Conservation (phyloP, 2,329 filamentous ascomycete species). For the Emericellopsis cladophorae region DNA sequence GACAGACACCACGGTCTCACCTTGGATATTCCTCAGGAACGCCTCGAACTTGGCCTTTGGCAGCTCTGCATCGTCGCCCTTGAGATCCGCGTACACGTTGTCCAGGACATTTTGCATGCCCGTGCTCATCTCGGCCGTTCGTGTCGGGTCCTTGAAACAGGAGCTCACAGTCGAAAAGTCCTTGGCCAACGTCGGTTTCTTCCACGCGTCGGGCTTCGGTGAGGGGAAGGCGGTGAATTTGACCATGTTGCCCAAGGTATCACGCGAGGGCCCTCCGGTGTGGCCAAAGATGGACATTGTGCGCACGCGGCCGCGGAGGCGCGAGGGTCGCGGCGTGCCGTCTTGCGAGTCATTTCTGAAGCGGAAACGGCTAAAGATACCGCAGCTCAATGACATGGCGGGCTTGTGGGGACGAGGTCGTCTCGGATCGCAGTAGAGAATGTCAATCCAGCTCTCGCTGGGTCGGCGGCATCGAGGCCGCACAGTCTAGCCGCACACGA, state of each 20-base stretch:
- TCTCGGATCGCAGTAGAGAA: no score
- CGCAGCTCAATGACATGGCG: no score
- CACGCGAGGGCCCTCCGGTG: conserved; percentile 16
- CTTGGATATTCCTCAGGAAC: conserved; percentile 39
- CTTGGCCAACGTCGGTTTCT: conserved; percentile 8
- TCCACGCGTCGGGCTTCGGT: conserved; percentile 10
- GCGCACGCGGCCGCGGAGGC: conserved; percentile 14
- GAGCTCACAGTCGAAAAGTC: conserved; percentile 13
- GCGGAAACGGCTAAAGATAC: no score
- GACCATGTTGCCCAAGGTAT: conserved; percentile 18
- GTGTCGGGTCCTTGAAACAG: conserved; percentile 6
- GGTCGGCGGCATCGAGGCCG: no score
- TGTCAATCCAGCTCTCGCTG: no score
- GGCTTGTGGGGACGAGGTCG: no score
- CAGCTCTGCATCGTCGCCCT: conserved; percentile 16
- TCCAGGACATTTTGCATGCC: conserved; percentile 34
- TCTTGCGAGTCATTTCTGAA: no score
- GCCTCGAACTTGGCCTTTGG: conserved; percentile 24
- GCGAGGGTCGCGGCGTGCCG: not conserved
- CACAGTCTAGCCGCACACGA: no score
- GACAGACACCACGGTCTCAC: conserved; percentile 22
- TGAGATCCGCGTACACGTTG: conserved; percentile 31
- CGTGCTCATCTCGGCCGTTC: conserved; percentile 29
- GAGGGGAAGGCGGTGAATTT: conserved; percentile 17
- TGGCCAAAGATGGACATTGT: conserved; percentile 27